Percentiles rank a stretch among this genome's conserved stretches.
Conservation (phyloP, 495 filamentous ascomycete species). For the Mytilinidion resinicola region DNA sequence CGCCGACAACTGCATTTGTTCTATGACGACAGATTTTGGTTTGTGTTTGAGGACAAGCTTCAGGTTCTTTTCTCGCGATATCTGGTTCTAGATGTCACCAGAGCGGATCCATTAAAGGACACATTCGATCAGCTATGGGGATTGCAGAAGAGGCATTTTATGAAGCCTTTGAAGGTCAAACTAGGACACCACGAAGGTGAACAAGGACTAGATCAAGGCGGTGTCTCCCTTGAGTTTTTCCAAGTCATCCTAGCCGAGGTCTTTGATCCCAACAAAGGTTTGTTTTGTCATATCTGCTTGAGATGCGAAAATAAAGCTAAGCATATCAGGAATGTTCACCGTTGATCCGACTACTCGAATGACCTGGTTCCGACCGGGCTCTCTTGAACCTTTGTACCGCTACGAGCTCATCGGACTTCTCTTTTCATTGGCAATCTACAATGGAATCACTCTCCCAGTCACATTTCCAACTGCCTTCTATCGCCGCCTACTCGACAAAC, state of each 20-base stretch:
- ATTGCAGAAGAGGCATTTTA: slow-evolving; percentile 71
- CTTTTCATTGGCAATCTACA: slow-evolving; percentile 86
- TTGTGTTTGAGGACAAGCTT: slow-evolving; percentile 38
- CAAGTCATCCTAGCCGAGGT: slow-evolving; percentile 70
- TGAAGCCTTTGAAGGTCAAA: slow-evolving; percentile 80
- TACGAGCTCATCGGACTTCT: slow-evolving; percentile 86
- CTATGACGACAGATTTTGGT: slow-evolving; percentile 33
- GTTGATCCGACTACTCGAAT: slow-evolving; percentile 65
- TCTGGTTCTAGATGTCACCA: slow-evolving; percentile 67
- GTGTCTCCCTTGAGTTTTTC: slow-evolving; percentile 95
- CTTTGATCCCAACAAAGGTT: slow-evolving; percentile 66
- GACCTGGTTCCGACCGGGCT: slow-evolving; percentile 81
- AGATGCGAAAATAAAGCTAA: not conserved
- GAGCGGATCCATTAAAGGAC: slow-evolving; percentile 65
- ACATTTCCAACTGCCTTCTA: slow-evolving; percentile 84
- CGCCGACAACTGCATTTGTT: slow-evolving; percentile 42
- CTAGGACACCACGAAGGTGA: slow-evolving; percentile 76
- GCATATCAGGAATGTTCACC: slow-evolving; percentile 52
- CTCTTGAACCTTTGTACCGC: slow-evolving; percentile 75
- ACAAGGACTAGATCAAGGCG: slow-evolving; percentile 86
- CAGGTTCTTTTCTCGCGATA: slow-evolving; percentile 61
- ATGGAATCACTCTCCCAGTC: slow-evolving; percentile 81
- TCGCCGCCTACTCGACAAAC: slow-evolving; percentile 61
- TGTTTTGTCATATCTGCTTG: slow-evolving; percentile 30
- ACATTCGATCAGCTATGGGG: slow-evolving; percentile 85